Conservation (phyloP, 257 asterid species). For the Solanum ahanhuiri region DNA sequence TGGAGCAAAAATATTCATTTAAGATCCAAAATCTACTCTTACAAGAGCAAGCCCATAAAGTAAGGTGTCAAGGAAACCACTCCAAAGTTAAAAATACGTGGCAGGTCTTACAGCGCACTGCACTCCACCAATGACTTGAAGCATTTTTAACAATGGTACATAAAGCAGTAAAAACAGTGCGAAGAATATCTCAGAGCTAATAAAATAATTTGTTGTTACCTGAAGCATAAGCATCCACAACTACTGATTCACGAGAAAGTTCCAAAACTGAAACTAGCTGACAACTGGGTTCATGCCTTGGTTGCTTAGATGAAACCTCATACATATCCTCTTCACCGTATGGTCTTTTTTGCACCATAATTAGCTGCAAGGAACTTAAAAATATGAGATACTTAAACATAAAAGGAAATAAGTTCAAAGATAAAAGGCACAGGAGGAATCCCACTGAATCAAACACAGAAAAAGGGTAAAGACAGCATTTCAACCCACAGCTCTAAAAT, state of each 20-base stretch:
- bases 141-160: not conserved
- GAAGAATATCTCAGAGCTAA: not conserved
- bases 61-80: not conserved
- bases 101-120: not conserved
- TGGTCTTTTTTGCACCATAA: slow-evolving; percentile 66
- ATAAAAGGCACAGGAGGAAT: not conserved
- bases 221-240: slow-evolving; percentile 4
- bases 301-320: slow-evolving; percentile 53
- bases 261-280: slow-evolving; percentile 10
- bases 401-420: not conserved
- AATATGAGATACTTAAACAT: not conserved
- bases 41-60: not conserved
- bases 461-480: not conserved
- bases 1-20: not conserved
- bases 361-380: not conserved
- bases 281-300: slow-evolving; percentile 28
- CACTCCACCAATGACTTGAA: not conserved
- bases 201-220: slow-evolving; percentile 21
- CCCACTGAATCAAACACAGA: not conserved
- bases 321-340: slow-evolving; percentile 38
- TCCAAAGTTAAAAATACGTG: not conserved
- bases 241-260: slow-evolving; percentile 16
- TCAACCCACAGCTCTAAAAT: not conserved
- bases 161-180: not conserved
- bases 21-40: not conserved